Base-by-base conservation (phyloP, 768 basidiomycete species). In the Ephemerocybe angulata region DNA sequence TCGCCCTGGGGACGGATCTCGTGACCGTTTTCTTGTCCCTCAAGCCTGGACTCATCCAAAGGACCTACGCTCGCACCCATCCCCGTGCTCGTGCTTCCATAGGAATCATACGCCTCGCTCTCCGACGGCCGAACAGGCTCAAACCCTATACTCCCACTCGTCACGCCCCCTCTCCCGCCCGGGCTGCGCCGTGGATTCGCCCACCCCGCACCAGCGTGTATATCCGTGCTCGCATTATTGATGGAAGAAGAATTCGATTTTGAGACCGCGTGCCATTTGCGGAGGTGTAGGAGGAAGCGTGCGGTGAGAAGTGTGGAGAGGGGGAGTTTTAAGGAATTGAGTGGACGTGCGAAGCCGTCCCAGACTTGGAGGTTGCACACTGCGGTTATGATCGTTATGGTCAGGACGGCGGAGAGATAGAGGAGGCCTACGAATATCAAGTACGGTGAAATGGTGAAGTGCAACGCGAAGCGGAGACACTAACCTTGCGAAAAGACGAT, bases 401-500 rank as follows among this genome's bases (percentile, higher is more conserved):
- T 5, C 15, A 41, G 38, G 6, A 41, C 38, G 38, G 38, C 38
- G 7, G 38, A 17, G 15, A 41, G 38, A 19, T 41, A 41, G 7
- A 41, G 38, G n/a, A 41, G 38, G 7, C 38, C 38, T 41, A n/a
- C 21, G 21, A 35, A 8, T 35, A 17, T 8, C 17, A 8, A 8
- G 8, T 8, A 35, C 10, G 8, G 33, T 35, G 8, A 35, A 35
- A 35, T 8, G 17, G 8, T 17, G 35, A 21, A 10, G 29, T 3
- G 17, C 15, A 35, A 48, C n/a, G 19, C n/a, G 24, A 25, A 28
- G 6, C 33, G 42, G 33, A 38, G 17, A n/a, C 8, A 41, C 37
- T 4, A 4, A 55, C 54, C 54, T 50, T 55, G 54, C 27, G 54
- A 55, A 29, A 55, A 55, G 37, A 55, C 35, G n/a, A 55, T 35